Evolutionary conservation across 2,329 filamentous ascomycete genomes (phyloP), one percentile per base, ranked within the genome.

Genomic region (Cladophialophora chaetospira): DNA sequence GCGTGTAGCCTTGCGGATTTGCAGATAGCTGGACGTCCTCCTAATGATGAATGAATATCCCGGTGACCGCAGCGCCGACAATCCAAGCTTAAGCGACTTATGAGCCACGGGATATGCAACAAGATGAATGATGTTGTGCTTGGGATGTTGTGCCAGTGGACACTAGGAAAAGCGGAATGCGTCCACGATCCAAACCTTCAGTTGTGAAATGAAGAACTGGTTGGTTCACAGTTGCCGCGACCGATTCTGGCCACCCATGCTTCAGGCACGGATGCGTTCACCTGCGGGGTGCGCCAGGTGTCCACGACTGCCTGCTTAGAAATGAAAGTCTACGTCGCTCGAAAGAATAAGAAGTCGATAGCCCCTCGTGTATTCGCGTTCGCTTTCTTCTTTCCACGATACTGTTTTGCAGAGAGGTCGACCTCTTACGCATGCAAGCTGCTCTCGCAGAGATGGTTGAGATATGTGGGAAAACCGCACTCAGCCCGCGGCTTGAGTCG

Each of bases 11-110:
- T n/a, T 10, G 19, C 17, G 6, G 36, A n/a, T 19, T 8, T 36
- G 28, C 31, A 43, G 17, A 36, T 15, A 19, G 9, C 26, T 8
- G 11, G 23, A 42, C 10, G 23, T 28, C 26, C 25, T 42, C 36
- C 29, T 31, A 15, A 42, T 51, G 47, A 50, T 15, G 48, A 51
- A 26, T 43, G 19, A 31, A 51, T 28, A 36, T 42, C 17, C 42
- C 23, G 35, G 42, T 40, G 48, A 31, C 25, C n/a, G 35, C 10
- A n/a, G 21, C 21, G 28, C 23, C 8, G 19, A 26, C 9, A 21
- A 44, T n/a, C 23, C 9, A 11, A 13, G 2, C 19, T 21, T 44
- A 23, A 21, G 13, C 40, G 23, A 43, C 9, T 25, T 29, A 15
- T 6, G 5, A 13, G 29, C 15, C n/a, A 51, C 35, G 29, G 11